These are phyloP conservation scores for Gnomoniopsis smithogilvyi DNA, from an alignment of 2,329 filamentous ascomycete species.

Conservation along the genomic window DNA sequence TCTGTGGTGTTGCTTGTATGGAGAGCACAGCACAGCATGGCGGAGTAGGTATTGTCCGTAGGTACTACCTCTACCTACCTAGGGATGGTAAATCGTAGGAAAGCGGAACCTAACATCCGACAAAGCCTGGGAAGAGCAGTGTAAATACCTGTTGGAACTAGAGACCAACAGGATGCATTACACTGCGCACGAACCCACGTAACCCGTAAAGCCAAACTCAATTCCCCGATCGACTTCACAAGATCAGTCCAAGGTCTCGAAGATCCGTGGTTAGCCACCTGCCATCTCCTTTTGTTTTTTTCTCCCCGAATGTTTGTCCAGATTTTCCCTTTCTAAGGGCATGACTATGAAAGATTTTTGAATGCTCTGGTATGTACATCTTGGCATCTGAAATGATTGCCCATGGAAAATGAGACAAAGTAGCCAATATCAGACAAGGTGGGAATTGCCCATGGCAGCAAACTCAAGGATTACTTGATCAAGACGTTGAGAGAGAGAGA, in stretches of 20 bases:
- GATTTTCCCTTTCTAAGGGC: background rate
- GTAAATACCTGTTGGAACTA: too few species aligned
- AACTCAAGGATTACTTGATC: constrained; percentile 4
- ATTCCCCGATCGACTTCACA: too few species aligned
- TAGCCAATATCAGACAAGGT: background rate
- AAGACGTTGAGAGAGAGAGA: background rate
- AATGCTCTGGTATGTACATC: background rate
- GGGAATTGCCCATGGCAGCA: background rate
- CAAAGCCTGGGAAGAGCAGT: too few species aligned
- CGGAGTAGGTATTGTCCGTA: too few species aligned
- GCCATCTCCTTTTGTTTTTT: background rate
- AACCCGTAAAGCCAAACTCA: too few species aligned
- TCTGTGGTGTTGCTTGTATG: too few species aligned
- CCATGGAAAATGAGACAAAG: background rate
- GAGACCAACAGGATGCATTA: too few species aligned
- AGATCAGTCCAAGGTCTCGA: background rate
- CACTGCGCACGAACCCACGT: too few species aligned
- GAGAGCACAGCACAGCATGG: too few species aligned
- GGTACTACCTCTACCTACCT: too few species aligned
- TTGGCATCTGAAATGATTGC: constrained; percentile 7
- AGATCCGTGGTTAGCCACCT: background rate
- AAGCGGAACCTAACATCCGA: too few species aligned
- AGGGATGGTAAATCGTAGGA: too few species aligned
- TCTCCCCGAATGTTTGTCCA: background rate
- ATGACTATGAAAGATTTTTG: background rate